A percentile compares a stretch with the other conserved stretches of the same genome.
phyloP scores from a whole-genome alignment of 352 stramenopile species.

The Phytophthora aleatoria region DNA sequence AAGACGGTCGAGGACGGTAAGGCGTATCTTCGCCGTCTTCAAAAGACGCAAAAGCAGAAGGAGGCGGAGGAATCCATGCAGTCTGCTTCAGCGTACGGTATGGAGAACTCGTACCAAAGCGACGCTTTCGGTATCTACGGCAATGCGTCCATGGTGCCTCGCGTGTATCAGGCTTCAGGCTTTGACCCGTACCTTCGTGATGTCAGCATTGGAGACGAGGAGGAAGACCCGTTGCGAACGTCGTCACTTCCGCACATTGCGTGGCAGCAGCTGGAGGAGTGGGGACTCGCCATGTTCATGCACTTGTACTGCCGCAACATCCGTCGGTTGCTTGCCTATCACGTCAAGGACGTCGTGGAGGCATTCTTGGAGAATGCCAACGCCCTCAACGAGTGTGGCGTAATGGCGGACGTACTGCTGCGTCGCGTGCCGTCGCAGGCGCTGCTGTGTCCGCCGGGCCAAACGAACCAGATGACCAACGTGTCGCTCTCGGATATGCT shows the following conservation, averaged over 20 bases:
- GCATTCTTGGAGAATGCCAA: slow-evolving; percentile 82
- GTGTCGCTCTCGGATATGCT: slow-evolving; percentile 86
- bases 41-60: slow-evolving; percentile 55
- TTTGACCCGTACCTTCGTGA: slow-evolving; percentile 77
- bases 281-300: slow-evolving; percentile 85
- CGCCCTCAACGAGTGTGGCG: slow-evolving; percentile 78
- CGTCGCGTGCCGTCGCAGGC: slow-evolving; percentile 73
- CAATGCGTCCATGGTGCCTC: slow-evolving; percentile 64
- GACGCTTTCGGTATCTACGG: slow-evolving; percentile 78
- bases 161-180: slow-evolving; percentile 84
- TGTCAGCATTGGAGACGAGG: slow-evolving; percentile 54
- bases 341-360: slow-evolving; percentile 86
- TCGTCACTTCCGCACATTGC: slow-evolving; percentile 74
- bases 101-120: slow-evolving; percentile 52
- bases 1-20: slow-evolving; percentile 78
- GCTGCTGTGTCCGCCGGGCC: slow-evolving; percentile 71
- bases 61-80: slow-evolving; percentile 62
- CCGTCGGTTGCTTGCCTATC: slow-evolving; percentile 76
- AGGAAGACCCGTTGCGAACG: slow-evolving; percentile 78
- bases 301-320: slow-evolving; percentile 87
- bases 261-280: slow-evolving; percentile 80
- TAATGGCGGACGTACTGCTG: slow-evolving; percentile 81
- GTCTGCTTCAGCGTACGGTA: slow-evolving; percentile 45
- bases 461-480: slow-evolving; percentile 81
- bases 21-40: slow-evolving; percentile 69